These are phyloP conservation scores for Mortierella antarctica DNA, from an alignment of 192 early-diverging fungal genomes.

Conservation along the genomic window DNA sequence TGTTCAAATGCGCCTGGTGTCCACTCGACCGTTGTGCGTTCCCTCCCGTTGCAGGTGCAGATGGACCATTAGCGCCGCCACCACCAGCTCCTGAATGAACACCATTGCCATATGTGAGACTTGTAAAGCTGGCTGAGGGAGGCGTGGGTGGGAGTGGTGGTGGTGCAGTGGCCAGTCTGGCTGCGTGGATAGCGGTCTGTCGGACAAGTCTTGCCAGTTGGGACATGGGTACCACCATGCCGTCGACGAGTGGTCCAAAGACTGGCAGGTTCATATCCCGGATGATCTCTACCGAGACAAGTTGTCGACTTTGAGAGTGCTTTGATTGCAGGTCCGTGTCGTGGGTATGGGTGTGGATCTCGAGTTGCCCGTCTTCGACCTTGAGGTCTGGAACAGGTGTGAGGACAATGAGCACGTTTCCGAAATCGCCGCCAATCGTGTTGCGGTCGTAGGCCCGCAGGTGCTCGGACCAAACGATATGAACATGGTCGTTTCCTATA, in stretches of 20 bases:
- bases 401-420: conserved; percentile 93
- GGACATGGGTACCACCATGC: conserved; percentile 80
- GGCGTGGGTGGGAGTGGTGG: conserved; percentile 48
- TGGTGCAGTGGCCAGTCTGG: conserved; percentile 39
- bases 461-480: conserved; percentile 98
- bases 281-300: conserved; percentile 66
- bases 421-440: conserved; percentile 98
- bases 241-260: conserved; percentile 90
- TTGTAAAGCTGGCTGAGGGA: conserved; percentile 9
- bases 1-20: conserved; percentile 3
- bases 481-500: conserved; percentile 98
- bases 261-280: conserved; percentile 68
- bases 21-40: not conserved
- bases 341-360: not conserved
- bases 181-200: conserved; percentile 83
- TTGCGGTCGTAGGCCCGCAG: conserved; percentile 83
- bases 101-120: not conserved
- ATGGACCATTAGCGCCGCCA: not conserved
- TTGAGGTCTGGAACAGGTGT: conserved; percentile 78
- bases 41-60: not conserved
- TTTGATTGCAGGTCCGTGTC: not conserved
- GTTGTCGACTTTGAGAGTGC: not conserved
- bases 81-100: not conserved
- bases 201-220: conserved; percentile 83
- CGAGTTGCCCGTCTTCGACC: conserved; percentile 13